A percentile compares a stretch with the other conserved stretches of the same genome.
These are phyloP conservation scores for Mikania micrantha DNA, from an alignment of 129 eudicot species.

Conservation along the genomic window DNA sequence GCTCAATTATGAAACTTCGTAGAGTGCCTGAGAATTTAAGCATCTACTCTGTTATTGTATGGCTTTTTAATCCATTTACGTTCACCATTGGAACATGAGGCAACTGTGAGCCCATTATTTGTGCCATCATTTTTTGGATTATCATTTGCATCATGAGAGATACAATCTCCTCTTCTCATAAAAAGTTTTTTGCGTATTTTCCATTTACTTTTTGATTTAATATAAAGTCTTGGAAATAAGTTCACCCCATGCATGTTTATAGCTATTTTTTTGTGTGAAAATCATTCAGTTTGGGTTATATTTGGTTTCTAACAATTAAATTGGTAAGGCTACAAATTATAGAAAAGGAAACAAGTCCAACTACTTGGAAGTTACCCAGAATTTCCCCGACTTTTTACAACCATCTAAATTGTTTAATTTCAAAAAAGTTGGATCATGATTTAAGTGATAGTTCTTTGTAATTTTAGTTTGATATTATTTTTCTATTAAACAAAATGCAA, in stretches of 20 bases:
- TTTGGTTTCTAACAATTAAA: neutral
- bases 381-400: neutral
- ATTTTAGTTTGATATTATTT: too few relatives aligned
- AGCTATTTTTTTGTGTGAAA: neutral
- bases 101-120: conserved; percentile 93
- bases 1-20: conserved; percentile 73
- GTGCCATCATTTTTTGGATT: conserved; percentile 92
- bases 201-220: neutral
- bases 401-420: neutral
- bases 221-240: conserved; percentile 1
- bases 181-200: neutral
- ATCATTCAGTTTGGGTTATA: neutral
- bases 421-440: neutral
- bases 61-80: conserved; percentile 99
- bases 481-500: neutral
- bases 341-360: neutral
- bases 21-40: conserved; percentile 71
- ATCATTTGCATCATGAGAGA: conserved; percentile 81
- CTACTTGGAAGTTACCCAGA: neutral
- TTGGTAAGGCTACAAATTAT: neutral
- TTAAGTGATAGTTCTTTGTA: neutral
- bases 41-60: conserved; percentile 55
- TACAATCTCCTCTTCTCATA: conserved; percentile 22
- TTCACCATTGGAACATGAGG: conserved; percentile 99
- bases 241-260: neutral